Evolutionary conservation across 2,329 filamentous ascomycete species (phyloP), one percentile per base, ranked within the genome.

Genomic region (Venturia aucupariae): DNA sequence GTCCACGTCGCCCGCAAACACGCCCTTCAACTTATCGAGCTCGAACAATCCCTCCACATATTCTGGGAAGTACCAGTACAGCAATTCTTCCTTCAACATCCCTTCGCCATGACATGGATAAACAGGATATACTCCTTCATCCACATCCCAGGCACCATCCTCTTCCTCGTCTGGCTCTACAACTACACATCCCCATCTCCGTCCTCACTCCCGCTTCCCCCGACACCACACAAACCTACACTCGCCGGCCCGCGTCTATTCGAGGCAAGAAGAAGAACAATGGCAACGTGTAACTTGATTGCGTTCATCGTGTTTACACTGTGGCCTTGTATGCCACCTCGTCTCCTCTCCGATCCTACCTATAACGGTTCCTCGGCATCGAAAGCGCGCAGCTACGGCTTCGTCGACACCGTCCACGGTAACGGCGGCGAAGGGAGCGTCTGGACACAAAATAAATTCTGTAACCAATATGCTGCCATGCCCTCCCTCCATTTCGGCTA

Each of bases 41-140:
- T 87, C n/a, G 88, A 90, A 73, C 77, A 90, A 71, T 73, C 73
- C 0, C 77, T 90, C 2, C 80, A 82, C 65, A 81, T 90, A 38
- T 90, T 90, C 73, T 79, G 81, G 76, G 88, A 90, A 73, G 75
- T 84, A 3, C 76, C 77, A 15, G 80, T 90, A 57, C 88, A 90
- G 74, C 73, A 74, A 41, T 81, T 77, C 72, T 84, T 85, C 71
- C 75, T 85, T 61, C 73, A 75, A 24, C 80, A 81, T 62, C 81
- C 85, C 1, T 71, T 77, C 35, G 69, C 87, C 51, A 82, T 91
- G 78, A 82, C 79, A 68, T 89, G 83, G 83, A 88, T 86, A 69
- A 90, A 90, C 75, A 82, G 87, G 70, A 81, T 84, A 35, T 90
- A 90, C 75, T 90, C 87, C 6, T 90, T 90, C 75, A 89, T 91